Conservation (phyloP, 1,284 basidiomycete genomes). For the Ceratobasidium sp. region DNA sequence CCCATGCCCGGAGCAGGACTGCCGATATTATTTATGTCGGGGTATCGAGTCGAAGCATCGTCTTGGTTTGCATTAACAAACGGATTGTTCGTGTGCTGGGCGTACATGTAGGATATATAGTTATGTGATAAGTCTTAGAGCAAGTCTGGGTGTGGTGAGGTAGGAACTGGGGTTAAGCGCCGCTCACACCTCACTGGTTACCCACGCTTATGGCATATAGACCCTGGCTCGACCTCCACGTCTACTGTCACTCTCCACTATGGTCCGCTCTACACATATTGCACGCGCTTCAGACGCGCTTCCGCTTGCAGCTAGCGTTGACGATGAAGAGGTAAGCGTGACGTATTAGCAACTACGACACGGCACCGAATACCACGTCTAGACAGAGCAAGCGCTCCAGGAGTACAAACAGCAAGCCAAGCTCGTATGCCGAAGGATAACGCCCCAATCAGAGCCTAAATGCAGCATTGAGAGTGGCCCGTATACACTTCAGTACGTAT, state of each 20-base stretch:
- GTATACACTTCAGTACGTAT: conserved; percentile 87
- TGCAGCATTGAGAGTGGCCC: conserved; percentile 97
- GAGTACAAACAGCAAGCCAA: conserved; percentile 99
- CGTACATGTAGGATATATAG: conserved; percentile 37
- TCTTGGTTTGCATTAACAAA: not conserved
- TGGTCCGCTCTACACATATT: conserved; percentile 91
- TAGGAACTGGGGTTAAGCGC: not conserved
- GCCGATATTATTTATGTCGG: conserved; percentile 33
- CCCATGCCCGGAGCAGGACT: conserved; percentile 1
- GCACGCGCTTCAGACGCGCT: conserved; percentile 90
- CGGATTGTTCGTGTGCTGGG: conserved; percentile 36
- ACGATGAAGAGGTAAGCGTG: conserved; percentile 82
- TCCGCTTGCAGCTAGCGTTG: conserved; percentile 90
- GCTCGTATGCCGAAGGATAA: conserved; percentile 91
- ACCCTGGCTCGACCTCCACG: conserved; percentile 37
- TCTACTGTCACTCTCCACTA: conserved; percentile 50
- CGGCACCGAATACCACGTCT: conserved; percentile 43
- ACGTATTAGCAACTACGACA: conserved; percentile 43
- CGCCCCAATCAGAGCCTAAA: conserved; percentile 88
- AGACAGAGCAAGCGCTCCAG: conserved; percentile 91
- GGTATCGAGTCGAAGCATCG: conserved; percentile 30
- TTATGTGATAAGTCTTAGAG: not conserved
- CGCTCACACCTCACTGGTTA: conserved; percentile 1
- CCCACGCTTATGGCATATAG: conserved; percentile 25
- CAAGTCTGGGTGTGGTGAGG: not conserved